Evolutionary conservation across 352 stramenopile genomes (phyloP).

Genomic region (Pelagophyceae sp.): DNA sequence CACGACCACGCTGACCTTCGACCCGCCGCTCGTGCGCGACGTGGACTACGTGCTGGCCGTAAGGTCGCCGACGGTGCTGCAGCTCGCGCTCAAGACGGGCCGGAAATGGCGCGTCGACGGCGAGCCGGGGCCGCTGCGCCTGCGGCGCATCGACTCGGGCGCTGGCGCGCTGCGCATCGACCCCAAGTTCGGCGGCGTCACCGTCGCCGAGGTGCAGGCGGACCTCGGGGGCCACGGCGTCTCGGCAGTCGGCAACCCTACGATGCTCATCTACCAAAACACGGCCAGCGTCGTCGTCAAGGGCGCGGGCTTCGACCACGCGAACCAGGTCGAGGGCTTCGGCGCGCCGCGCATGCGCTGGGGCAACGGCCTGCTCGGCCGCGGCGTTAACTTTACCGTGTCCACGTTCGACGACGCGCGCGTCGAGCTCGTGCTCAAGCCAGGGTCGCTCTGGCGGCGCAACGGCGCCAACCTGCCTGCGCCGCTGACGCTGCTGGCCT

Average conservation of each 20-base stretch:
- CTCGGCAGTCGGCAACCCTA: neutral
- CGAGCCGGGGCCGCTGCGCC: slow-evolving; percentile 15
- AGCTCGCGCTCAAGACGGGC: slow-evolving; percentile 17
- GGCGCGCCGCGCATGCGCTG: neutral
- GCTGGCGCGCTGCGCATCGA: slow-evolving; percentile 13
- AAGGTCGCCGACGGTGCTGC: slow-evolving; percentile 6
- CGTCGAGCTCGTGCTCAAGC: slow-evolving; percentile 14
- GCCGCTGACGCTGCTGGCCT: slow-evolving; percentile 2
- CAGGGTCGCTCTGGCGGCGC: slow-evolving; percentile 5
- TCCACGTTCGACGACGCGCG: neutral
- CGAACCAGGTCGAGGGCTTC: neutral
- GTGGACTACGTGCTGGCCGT: slow-evolving; percentile 16
- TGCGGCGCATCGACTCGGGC: slow-evolving; percentile 18
- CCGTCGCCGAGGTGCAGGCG: slow-evolving; percentile 19
- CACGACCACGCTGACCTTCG: slow-evolving; percentile 6
- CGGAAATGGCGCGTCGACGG: slow-evolving; percentile 15
- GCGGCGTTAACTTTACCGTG: slow-evolving; percentile 19
- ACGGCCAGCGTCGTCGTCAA: slow-evolving; percentile 4
- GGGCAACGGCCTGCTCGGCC: slow-evolving; percentile 16
- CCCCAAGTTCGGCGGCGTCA: slow-evolving; percentile 13
- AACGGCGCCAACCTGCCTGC: slow-evolving; percentile 20
- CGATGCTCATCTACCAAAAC: slow-evolving; percentile 13
- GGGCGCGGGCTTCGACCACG: slow-evolving; percentile 16
- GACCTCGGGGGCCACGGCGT: slow-evolving; percentile 16
- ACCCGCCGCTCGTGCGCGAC: neutral